Evolutionary conservation across 2,329 filamentous ascomycete genomes (phyloP).

Genomic region (Diaporthe caulivora): DNA sequence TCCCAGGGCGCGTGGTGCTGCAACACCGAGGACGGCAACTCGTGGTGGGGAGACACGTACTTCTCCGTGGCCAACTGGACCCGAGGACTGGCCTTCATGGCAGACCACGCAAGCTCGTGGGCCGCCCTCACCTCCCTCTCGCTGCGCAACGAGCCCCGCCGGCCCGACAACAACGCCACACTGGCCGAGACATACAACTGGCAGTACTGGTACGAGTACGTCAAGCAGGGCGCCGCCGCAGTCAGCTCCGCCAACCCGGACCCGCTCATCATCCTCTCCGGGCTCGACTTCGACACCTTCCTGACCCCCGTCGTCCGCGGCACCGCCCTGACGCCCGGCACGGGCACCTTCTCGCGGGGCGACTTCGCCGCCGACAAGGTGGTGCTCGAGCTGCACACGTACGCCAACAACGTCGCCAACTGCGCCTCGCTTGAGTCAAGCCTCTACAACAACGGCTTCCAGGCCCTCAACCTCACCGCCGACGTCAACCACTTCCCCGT

Average conservation of each 20-base stretch:
- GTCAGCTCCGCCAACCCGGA: slow-evolving; percentile 59
- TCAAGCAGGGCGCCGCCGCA: slow-evolving; percentile 55
- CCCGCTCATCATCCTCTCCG: slow-evolving; percentile 63
- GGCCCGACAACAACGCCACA: slow-evolving; percentile 48
- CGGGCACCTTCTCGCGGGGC: slow-evolving; percentile 50
- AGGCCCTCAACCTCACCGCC: slow-evolving; percentile 50
- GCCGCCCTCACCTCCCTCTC: slow-evolving; percentile 55
- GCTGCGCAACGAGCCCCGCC: slow-evolving; percentile 58
- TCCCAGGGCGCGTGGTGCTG: slow-evolving; percentile 64
- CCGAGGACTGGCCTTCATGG: slow-evolving; percentile 65
- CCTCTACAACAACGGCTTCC: slow-evolving; percentile 59
- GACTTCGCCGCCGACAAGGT: slow-evolving; percentile 59
- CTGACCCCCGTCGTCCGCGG: slow-evolving; percentile 57
- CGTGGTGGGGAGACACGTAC: slow-evolving; percentile 65
- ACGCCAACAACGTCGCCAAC: slow-evolving; percentile 55
- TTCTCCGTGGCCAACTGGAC: slow-evolving; percentile 67
- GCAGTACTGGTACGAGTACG: slow-evolving; percentile 60
- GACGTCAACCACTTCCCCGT: slow-evolving; percentile 58
- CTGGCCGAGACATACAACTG: slow-evolving; percentile 57
- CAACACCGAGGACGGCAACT: slow-evolving; percentile 58
- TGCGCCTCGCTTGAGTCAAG: slow-evolving; percentile 55
- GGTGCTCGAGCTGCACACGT: slow-evolving; percentile 64
- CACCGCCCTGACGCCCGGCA: slow-evolving; percentile 55
- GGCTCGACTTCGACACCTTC: slow-evolving; percentile 62
- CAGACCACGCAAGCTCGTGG: slow-evolving; percentile 60